Evolutionary conservation across 345 rosid genomes (phyloP).

Genomic region (Psidium friedrichsthalianum): DNA sequence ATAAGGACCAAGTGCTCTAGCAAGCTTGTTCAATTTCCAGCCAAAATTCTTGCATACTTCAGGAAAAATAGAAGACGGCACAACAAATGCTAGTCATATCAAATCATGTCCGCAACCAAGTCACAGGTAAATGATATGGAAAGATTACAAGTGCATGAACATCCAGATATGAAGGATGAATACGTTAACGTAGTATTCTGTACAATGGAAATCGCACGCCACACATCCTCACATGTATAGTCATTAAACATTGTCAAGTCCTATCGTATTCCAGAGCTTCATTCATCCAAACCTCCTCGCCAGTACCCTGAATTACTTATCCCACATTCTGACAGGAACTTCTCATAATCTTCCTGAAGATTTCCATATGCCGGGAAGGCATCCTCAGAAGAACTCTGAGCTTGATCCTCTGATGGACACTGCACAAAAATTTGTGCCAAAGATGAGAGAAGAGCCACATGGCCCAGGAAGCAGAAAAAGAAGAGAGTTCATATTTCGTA

Average conservation of each 20-base stretch:
- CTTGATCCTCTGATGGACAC: conserved; percentile 8
- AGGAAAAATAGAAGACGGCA: not conserved
- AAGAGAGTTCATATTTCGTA: not conserved
- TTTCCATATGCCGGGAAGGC: conserved; percentile 2
- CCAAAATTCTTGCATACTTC: not conserved
- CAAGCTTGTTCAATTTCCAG: not conserved
- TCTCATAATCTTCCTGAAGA: conserved; percentile 24
- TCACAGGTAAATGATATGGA: not conserved
- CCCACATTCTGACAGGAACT: conserved; percentile 30
- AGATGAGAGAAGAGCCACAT: not conserved
- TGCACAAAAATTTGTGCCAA: not conserved
- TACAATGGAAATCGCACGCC: not conserved
- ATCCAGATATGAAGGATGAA: not conserved
- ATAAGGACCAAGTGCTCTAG: not conserved
- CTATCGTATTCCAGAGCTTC: not conserved
- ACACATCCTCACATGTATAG: not conserved
- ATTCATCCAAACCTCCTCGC: conserved; percentile 17
- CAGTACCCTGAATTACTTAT: conserved; percentile 18
- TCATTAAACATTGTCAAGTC: not conserved
- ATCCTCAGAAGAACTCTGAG: conserved; percentile 8
- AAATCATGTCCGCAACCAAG: not conserved
- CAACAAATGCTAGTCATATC: not conserved
- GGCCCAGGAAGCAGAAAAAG: not conserved
- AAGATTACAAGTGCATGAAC: not conserved
- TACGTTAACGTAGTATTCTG: not conserved